Evolutionary conservation across 306 rosid species (phyloP), one percentile per base, ranked within the genome.

Genomic region (Urtica urens): DNA sequence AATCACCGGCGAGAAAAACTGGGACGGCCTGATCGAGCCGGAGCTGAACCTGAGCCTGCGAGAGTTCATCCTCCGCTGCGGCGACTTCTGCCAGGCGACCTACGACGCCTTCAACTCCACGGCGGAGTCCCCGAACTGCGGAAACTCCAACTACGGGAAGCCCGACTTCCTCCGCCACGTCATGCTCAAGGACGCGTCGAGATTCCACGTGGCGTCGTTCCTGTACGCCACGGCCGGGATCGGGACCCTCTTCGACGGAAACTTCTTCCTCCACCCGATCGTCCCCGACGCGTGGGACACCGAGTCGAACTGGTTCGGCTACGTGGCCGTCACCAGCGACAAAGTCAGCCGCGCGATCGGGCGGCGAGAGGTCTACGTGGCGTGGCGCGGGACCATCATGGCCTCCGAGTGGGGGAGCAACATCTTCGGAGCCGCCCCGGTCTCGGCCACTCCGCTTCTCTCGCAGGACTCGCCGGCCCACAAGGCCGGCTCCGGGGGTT

Each of bases 21-120:
- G 94, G 92, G 59, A 61, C 8, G 67, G 47, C 1, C 68, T 84
- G 9, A 16, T 84, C 0, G 62, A 84, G 38, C 92, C 94, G 1
- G 53, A 48, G 53, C 75, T 72, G 0, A 19, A 78, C 62, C 66
- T 28, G 12, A 17, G 50, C 69, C 86, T 84, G 64, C 72, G 79
- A 2, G 20, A 51, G 43, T 72, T 84, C 12, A 75, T 84, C 65
- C 74, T 84, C 62, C 81, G 79, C 0, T 64, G 70, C 44, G 92
- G 92, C 0, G 82, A 84, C 75, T 59, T 80, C 59, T 62, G 79
- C 57, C 81, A 80, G 49, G 78, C 78, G 48, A 80, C 94, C 37
- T 72, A 84, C 60, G 86, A 84, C 45, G 58, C 86, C 51, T 83
- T 80, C 72, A 80, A 72, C 83, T 80, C 75, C 57, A 80, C 74